These are phyloP conservation scores for Isoetes engelmannii DNA, from an alignment of 83 land plant genomes.

Conservation along the genomic window DNA sequence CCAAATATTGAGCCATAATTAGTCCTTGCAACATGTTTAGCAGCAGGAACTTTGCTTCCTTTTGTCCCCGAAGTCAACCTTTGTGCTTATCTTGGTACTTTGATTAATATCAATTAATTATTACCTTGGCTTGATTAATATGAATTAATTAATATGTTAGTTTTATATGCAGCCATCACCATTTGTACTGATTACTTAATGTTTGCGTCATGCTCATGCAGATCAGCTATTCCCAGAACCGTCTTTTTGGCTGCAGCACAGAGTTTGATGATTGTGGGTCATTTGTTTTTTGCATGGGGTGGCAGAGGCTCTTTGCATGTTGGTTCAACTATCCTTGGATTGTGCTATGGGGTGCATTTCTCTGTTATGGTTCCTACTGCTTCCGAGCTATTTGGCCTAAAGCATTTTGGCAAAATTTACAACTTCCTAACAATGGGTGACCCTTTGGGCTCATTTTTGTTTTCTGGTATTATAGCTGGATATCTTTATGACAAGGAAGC, in stretches of 20 bases:
- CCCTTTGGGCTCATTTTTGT: conserved; percentile 41
- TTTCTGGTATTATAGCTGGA: conserved; percentile 44
- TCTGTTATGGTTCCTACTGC: conserved; percentile 42
- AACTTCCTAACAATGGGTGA: conserved; percentile 35
- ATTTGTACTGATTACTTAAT: too few relatives aligned
- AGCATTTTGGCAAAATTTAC: conserved; percentile 41
- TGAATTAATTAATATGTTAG: too few relatives aligned
- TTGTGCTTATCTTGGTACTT: too few relatives aligned
- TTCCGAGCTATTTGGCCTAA: conserved; percentile 46
- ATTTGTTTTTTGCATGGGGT: conserved; percentile 33
- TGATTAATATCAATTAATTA: too few relatives aligned
- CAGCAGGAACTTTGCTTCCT: too few relatives aligned
- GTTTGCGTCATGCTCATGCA: too few relatives aligned
- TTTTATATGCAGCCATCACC: too few relatives aligned
- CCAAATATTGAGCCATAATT: too few relatives aligned
- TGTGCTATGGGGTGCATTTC: conserved; percentile 41
- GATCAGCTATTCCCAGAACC: conserved; percentile 29
- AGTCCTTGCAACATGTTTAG: too few relatives aligned
- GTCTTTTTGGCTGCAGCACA: conserved; percentile 39
- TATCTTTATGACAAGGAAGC: conserved; percentile 41
- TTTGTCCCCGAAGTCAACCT: too few relatives aligned
- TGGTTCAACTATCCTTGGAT: conserved; percentile 30
- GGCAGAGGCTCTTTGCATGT: conserved; percentile 27
- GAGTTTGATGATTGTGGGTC: conserved; percentile 25
- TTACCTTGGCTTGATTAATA: too few relatives aligned